A percentile compares a stretch with the other conserved stretches of the same genome.
These are phyloP conservation scores for Lecanicillium sp. DNA, from an alignment of 2,329 filamentous ascomycete species.

Conservation along the genomic window DNA sequence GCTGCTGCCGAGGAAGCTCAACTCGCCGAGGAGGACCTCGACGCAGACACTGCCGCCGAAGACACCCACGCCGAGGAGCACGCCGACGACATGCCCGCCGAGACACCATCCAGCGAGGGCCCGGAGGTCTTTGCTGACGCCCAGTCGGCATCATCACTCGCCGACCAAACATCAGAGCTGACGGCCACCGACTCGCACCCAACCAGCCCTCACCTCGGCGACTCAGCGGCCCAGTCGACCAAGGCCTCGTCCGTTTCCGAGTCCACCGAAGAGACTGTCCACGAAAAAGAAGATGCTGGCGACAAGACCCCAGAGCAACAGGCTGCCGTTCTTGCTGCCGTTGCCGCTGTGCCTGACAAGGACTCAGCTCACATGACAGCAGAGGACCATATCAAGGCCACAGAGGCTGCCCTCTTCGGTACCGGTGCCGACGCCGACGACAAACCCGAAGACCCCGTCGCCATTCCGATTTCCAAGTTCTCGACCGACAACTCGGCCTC, in stretches of 20 bases:
- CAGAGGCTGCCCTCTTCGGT: slow-evolving; percentile 18
- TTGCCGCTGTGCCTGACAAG: neutral
- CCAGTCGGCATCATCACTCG: slow-evolving; percentile 33
- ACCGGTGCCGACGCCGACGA: slow-evolving; percentile 5
- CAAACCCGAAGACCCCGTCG: slow-evolving; percentile 1
- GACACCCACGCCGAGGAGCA: slow-evolving; percentile 22
- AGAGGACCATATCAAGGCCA: slow-evolving; percentile 11
- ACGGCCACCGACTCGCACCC: slow-evolving; percentile 52
- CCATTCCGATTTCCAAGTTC: slow-evolving; percentile 37
- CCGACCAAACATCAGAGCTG: slow-evolving; percentile 42
- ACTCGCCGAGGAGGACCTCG: neutral
- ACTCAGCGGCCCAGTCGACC: slow-evolving; percentile 53
- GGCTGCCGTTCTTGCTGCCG: neutral
- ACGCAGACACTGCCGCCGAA: neutral
- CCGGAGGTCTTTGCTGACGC: slow-evolving; percentile 34
- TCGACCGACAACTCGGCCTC: slow-evolving; percentile 25
- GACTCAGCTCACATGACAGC: slow-evolving; percentile 1
- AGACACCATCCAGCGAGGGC: slow-evolving; percentile 43
- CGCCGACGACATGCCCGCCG: slow-evolving; percentile 32
- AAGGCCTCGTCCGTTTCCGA: slow-evolving; percentile 60
- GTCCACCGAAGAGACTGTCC: slow-evolving; percentile 54
- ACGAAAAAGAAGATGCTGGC: slow-evolving; percentile 26
- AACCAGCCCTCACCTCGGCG: slow-evolving; percentile 45
- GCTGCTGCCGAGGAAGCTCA: slow-evolving; percentile 13
- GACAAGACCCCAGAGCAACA: slow-evolving; percentile 13